These are phyloP conservation scores for Aspergillus campestris DNA, from an alignment of 495 filamentous ascomycete genomes.

Conservation along the genomic window DNA sequence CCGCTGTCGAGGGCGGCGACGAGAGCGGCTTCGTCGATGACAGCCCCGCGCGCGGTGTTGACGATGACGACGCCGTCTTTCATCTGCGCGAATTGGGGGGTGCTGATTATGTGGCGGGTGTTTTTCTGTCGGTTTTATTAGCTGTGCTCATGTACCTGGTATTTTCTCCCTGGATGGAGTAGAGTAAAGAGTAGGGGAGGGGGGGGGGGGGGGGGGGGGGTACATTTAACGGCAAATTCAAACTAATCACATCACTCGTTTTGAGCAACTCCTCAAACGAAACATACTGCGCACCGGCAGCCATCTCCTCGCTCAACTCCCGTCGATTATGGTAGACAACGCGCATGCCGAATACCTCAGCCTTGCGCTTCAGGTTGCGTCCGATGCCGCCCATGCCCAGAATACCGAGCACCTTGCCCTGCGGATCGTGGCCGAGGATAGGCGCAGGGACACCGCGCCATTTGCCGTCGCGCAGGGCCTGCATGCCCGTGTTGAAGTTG, in stretches of 20 bases:
- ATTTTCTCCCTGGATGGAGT: no score
- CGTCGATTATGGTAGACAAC: conserved; percentile 62
- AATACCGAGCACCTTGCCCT: conserved; percentile 62
- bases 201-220: conserved; percentile 16
- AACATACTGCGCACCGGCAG: conserved; percentile 57
- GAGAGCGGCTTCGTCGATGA: conserved; percentile 65
- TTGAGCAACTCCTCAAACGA: conserved; percentile 58
- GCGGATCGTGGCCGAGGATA: conserved; percentile 51
- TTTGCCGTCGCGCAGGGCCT: conserved; percentile 48
- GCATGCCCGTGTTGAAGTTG: conserved; percentile 57
- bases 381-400: conserved; percentile 89
- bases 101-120: conserved; percentile 59
- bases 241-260: conserved; percentile 62
- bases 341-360: conserved; percentile 54
- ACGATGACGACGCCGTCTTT: conserved; percentile 63
- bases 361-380: conserved; percentile 46
- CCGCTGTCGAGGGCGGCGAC: conserved; percentile 54
- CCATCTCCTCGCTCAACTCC: conserved; percentile 43
- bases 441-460: conserved; percentile 45
- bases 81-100: conserved; percentile 56
- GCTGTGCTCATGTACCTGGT: neutral
- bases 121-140: conserved; percentile 35
- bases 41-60: conserved; percentile 61
- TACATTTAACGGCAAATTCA: conserved; percentile 72
- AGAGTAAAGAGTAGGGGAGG: neutral